Conservation (phyloP, 2,329 filamentous ascomycete genomes). For the Monosporascus ibericus region DNA sequence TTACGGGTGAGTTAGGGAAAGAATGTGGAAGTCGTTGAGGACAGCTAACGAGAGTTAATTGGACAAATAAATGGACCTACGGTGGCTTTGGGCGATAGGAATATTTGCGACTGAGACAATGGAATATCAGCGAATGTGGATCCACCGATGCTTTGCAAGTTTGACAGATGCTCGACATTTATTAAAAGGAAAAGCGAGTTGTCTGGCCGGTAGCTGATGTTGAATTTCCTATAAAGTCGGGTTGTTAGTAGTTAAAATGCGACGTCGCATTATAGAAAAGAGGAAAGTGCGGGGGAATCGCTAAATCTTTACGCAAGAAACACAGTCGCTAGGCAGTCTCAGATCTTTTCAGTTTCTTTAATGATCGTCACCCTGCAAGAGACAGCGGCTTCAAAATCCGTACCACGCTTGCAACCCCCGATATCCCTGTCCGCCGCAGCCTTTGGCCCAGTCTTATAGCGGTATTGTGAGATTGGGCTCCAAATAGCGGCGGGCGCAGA, state of each 20-base stretch:
- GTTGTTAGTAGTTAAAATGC: not conserved
- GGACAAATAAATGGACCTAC: not conserved
- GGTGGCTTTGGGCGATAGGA: not conserved
- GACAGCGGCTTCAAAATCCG: conserved; percentile 41
- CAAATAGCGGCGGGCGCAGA: conserved; percentile 39
- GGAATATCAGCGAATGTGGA: no score
- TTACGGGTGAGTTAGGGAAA: no score
- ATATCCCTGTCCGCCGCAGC: conserved; percentile 45
- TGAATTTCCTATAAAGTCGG: not conserved
- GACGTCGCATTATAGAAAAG: conserved; percentile 1
- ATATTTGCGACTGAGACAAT: no score
- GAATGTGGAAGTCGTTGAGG: no score
- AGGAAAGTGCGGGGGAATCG: not conserved
- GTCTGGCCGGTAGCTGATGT: not conserved
- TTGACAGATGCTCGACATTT: not conserved
- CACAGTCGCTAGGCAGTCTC: conserved; percentile 37
- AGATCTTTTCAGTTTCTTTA: conserved; percentile 70
- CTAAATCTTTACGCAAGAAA: conserved; percentile 1
- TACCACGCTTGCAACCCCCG: conserved; percentile 13
- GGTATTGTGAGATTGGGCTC: conserved; percentile 42
- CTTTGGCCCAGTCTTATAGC: conserved; percentile 51
- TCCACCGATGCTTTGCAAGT: not conserved
- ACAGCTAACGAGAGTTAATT: not conserved
- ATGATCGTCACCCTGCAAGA: conserved; percentile 44
- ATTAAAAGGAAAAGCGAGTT: not conserved